phyloP scores from a whole-genome alignment of 2,329 filamentous ascomycete genomes.

The Alternaria sp. region DNA sequence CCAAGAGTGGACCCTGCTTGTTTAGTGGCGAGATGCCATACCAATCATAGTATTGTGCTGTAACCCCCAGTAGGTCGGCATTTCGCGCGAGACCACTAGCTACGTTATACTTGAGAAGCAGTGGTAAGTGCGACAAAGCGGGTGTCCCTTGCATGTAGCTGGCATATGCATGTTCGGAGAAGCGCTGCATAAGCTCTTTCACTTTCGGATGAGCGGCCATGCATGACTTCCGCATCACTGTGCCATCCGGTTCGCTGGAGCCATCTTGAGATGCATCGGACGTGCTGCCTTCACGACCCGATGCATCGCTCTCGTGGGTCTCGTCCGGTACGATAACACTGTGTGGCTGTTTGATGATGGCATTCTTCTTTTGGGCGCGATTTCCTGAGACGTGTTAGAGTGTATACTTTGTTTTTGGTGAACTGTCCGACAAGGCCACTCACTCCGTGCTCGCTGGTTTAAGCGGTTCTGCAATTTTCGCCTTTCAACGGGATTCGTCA shows the following conservation, averaged over 20 bases:
- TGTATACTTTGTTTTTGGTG: not conserved
- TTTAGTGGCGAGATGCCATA: conserved; percentile 28
- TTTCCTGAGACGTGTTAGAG: not conserved
- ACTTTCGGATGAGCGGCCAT: conserved; percentile 15
- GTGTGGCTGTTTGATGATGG: not conserved
- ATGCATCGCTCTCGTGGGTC: not conserved
- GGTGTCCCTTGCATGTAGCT: conserved; percentile 28
- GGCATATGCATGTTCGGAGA: conserved; percentile 26
- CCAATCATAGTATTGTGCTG: conserved; percentile 16
- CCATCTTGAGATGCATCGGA: not conserved
- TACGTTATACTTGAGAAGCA: conserved; percentile 27
- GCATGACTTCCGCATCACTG: not conserved
- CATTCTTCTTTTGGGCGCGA: not conserved
- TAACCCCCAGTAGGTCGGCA: conserved; percentile 19
- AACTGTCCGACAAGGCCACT: not conserved
- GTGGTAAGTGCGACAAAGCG: conserved; percentile 15
- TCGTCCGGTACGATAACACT: not conserved
- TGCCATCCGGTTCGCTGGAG: not conserved
- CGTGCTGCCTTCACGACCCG: conserved; percentile 1
- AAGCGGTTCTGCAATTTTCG: conserved; percentile 31
- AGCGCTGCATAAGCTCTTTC: conserved; percentile 20
- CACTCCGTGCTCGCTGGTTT: conserved; percentile 27
- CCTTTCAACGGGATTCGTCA: conserved; percentile 21
- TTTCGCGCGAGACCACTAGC: conserved; percentile 19
- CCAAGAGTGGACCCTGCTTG: conserved; percentile 5